phyloP scores from a whole-genome alignment of 768 basidiomycete species.

The Suillus tomentosus region DNA sequence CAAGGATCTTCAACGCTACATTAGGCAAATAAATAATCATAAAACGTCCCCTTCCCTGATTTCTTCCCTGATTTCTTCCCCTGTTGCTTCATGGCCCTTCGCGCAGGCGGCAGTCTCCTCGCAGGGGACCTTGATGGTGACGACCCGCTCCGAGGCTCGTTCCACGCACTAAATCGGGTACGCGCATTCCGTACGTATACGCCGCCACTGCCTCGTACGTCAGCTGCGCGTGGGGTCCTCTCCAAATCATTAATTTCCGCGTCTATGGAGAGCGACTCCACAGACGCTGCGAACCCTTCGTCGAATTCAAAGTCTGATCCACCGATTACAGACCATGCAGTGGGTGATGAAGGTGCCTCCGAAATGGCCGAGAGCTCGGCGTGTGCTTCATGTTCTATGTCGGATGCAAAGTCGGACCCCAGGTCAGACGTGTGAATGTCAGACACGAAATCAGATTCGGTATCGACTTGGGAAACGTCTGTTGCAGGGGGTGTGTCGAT shows the following conservation, averaged over 20 bases:
- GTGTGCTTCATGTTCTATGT: slow-evolving; percentile 23
- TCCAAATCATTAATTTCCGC: slow-evolving; percentile 21
- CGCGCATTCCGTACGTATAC: slow-evolving; percentile 25
- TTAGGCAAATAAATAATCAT: slow-evolving; percentile 49
- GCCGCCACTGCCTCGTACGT: slow-evolving; percentile 12
- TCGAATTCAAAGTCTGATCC: slow-evolving; percentile 35
- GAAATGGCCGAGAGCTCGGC: slow-evolving; percentile 29
- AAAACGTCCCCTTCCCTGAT: slow-evolving; percentile 33
- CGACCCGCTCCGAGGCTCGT: slow-evolving; percentile 43
- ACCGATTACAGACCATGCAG: slow-evolving; percentile 42
- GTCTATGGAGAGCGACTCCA: slow-evolving; percentile 38
- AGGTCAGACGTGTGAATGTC: slow-evolving; percentile 53
- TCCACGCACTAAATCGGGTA: slow-evolving; percentile 33
- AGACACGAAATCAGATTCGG: slow-evolving; percentile 55
- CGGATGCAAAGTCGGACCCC: slow-evolving; percentile 36
- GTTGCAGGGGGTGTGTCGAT: slow-evolving; percentile 76
- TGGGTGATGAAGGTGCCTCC: slow-evolving; percentile 30
- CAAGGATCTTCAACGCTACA: neutral
- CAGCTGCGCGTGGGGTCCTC: neutral
- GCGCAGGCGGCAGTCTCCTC: slow-evolving; percentile 30
- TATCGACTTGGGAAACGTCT: slow-evolving; percentile 54
- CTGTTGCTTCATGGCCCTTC: slow-evolving; percentile 19
- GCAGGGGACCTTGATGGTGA: slow-evolving; percentile 60
- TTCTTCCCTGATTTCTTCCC: slow-evolving; percentile 22
- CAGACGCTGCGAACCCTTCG: slow-evolving; percentile 33